Evolutionary conservation across 352 stramenopile genomes (phyloP).

Genomic region (Phytopythium aichiense): DNA sequence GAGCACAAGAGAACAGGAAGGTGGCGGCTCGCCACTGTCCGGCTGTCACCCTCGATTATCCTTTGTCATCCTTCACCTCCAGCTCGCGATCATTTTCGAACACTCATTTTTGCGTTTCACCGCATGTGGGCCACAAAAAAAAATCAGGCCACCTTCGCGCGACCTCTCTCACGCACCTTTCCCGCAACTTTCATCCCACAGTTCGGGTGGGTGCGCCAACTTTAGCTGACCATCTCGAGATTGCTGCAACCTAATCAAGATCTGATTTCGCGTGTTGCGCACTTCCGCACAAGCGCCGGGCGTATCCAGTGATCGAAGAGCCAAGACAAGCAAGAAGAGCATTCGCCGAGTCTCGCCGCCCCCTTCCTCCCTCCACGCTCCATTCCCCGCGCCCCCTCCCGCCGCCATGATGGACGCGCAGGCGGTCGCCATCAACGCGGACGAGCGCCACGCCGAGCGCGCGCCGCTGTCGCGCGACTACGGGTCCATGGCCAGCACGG

Average conservation of each 20-base stretch:
- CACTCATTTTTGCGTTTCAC: neutral
- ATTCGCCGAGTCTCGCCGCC: neutral
- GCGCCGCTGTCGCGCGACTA: conserved; percentile 36
- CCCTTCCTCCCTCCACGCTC: neutral
- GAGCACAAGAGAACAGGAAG: neutral
- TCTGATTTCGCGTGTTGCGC: conserved; percentile 3
- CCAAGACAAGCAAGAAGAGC: neutral
- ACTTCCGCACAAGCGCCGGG: neutral
- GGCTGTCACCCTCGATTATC: neutral
- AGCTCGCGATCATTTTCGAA: neutral
- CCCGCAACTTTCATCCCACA: neutral
- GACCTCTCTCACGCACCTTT: neutral
- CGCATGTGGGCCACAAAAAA: neutral
- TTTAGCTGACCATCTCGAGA: neutral
- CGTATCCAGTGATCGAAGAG: neutral
- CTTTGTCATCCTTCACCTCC: neutral
- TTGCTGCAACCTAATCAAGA: neutral
- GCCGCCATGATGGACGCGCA: conserved; percentile 1
- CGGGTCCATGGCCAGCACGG: conserved; percentile 29
- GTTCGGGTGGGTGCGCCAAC: neutral
- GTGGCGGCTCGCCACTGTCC: too few species aligned
- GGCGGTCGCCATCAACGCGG: conserved; percentile 4
- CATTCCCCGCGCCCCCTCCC: neutral
- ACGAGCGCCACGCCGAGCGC: neutral
- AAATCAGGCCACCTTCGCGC: conserved; percentile 4